These are phyloP conservation scores for Dionaea muscipula DNA, from an alignment of 179 eudicot genomes.

Conservation along the genomic window DNA sequence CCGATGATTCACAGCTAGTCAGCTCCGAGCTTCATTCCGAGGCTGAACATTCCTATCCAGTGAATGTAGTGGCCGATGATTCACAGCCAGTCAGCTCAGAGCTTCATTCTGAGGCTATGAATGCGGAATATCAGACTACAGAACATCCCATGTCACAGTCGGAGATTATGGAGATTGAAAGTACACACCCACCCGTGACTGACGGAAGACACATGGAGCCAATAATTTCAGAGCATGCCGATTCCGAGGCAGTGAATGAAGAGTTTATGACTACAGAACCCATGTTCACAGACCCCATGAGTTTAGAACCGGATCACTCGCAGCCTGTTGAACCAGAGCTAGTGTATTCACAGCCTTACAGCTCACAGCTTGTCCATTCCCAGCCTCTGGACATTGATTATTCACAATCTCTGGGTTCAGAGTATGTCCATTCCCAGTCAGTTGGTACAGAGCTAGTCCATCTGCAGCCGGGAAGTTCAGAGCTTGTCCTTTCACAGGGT, in stretches of 20 bases:
- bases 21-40: background rate
- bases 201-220: background rate
- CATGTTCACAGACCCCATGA: conserved; percentile 1
- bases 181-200: conserved; percentile 1
- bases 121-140: background rate
- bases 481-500: conserved; percentile 15
- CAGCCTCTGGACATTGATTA: conserved; percentile 9
- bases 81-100: conserved; percentile 10
- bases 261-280: conserved; percentile 8
- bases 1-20: conserved; percentile 13
- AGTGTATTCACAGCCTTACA: conserved; percentile 7
- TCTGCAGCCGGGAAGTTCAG: conserved; percentile 11
- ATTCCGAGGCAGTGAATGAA: conserved; percentile 9
- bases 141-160: conserved; percentile 8
- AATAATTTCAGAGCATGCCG: conserved; percentile 10
- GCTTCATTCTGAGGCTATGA: background rate
- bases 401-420: conserved; percentile 13
- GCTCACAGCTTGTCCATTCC: conserved; percentile 15
- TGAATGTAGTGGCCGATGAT: conserved; percentile 16
- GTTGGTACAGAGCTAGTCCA: background rate
- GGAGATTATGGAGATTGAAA: conserved; percentile 12
- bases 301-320: conserved; percentile 8
- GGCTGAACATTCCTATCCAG: conserved; percentile 9
- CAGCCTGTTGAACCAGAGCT: conserved; percentile 11
- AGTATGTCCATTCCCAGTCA: conserved; percentile 7